Conservation (phyloP, 805 yeast genomes). For the Peterozyma toletana region DNA sequence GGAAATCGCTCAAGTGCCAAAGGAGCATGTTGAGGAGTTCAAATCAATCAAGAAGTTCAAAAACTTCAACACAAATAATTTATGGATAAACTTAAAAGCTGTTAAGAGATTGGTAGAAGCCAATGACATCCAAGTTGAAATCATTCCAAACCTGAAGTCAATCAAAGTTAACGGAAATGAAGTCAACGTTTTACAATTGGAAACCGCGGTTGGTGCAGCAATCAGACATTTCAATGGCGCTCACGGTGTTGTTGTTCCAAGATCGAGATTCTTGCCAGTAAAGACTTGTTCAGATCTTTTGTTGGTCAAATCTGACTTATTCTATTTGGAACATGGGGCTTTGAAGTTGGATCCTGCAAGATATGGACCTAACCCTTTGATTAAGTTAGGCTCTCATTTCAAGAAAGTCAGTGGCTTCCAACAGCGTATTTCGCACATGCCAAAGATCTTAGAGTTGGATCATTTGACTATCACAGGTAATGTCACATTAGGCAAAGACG, state of each 20-base stretch:
- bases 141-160: conserved; percentile 90
- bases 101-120: conserved; percentile 85
- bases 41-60: conserved; percentile 96
- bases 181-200: conserved; percentile 84
- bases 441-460: conserved; percentile 91
- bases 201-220: conserved; percentile 99
- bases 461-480: conserved; percentile 97
- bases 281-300: conserved; percentile 94
- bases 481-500: conserved; percentile 83
- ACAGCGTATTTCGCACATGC: conserved; percentile 88
- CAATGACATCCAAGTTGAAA: conserved; percentile 80
- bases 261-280: conserved; percentile 96
- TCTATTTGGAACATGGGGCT: conserved; percentile 86
- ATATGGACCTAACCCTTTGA: conserved; percentile 88
- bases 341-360: conserved; percentile 76
- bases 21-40: conserved; percentile 96
- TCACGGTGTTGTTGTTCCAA: conserved; percentile 97
- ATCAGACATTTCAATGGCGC: conserved; percentile 93
- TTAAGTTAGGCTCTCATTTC: conserved; percentile 94
- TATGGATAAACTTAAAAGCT: conserved; percentile 95
- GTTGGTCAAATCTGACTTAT: conserved; percentile 91
- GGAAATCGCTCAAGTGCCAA: conserved; percentile 98
- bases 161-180: conserved; percentile 73
- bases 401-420: conserved; percentile 92
- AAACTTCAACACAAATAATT: conserved; percentile 95